Percentiles rank a stretch among this genome's conserved stretches.
Conservation (phyloP, 352 stramenopile genomes). For the Pythium biforme region DNA sequence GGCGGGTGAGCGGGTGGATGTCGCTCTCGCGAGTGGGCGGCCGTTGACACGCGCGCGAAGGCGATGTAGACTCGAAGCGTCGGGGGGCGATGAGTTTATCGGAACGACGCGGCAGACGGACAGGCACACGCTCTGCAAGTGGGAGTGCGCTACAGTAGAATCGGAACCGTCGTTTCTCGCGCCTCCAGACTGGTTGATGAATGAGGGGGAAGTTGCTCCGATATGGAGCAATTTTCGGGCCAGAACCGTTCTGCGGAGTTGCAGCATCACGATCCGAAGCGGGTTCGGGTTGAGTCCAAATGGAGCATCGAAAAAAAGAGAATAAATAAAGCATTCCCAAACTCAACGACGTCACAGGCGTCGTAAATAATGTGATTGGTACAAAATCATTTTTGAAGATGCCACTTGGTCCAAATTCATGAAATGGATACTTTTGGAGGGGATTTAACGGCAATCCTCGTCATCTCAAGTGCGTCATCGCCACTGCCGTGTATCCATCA, state of each 20-base stretch:
- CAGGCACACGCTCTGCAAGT: neutral
- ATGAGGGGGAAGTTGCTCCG: slow-evolving; percentile 8
- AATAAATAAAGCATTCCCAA: neutral
- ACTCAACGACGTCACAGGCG: no score
- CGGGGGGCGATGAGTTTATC: slow-evolving; percentile 12
- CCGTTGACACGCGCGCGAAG: neutral
- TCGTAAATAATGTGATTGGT: slow-evolving; percentile 8
- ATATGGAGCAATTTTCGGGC: neutral
- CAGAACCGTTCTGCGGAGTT: slow-evolving; percentile 4
- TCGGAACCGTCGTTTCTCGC: slow-evolving; percentile 6
- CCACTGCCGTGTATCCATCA: neutral
- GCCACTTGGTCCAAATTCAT: slow-evolving; percentile 10
- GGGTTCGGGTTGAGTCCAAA: slow-evolving; percentile 1
- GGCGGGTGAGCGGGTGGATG: neutral
- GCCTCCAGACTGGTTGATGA: slow-evolving; percentile 12
- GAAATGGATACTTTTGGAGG: slow-evolving; percentile 16
- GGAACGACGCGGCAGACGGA: slow-evolving; percentile 11
- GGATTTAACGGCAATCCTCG: neutral
- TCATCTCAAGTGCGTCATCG: neutral
- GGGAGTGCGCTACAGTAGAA: neutral
- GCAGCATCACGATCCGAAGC: neutral
- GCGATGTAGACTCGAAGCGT: slow-evolving; percentile 9
- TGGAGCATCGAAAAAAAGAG: neutral
- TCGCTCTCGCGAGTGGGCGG: neutral
- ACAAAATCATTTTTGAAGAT: neutral